Percentiles rank a stretch among this genome's conserved stretches.
phyloP scores from a whole-genome alignment of 257 asterid genomes.

The Jacaranda copaia region DNA sequence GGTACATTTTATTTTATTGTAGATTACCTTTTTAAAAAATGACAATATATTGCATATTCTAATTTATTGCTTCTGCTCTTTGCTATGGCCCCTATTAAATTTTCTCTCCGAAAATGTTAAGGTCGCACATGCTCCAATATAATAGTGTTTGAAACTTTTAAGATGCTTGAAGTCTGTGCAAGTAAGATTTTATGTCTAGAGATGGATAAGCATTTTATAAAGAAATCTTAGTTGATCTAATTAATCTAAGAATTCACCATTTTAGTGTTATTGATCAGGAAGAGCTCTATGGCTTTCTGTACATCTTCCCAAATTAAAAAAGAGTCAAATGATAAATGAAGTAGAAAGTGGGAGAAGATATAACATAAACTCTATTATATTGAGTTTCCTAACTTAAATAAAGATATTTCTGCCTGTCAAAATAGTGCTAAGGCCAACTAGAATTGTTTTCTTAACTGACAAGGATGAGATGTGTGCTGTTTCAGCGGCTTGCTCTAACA shows the following conservation, averaged over 20 bases:
- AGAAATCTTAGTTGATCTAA: background rate
- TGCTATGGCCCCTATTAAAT: background rate
- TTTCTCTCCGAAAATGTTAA: background rate
- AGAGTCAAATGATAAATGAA: background rate
- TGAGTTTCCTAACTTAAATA: background rate
- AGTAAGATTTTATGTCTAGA: background rate
- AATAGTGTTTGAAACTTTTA: background rate
- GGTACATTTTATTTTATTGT: conserved; percentile 24
- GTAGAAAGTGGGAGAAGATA: background rate
- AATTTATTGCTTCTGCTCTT: conserved; percentile 1
- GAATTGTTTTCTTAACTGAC: background rate
- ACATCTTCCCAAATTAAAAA: background rate
- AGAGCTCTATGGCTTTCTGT: conserved; percentile 1
- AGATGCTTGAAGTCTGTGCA: background rate
- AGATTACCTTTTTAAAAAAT: background rate
- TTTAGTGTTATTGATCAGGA: background rate
- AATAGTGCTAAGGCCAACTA: background rate
- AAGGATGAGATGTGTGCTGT: conserved; percentile 3
- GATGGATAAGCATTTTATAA: background rate
- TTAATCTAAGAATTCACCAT: conserved; percentile 1
- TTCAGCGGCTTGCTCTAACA: conserved; percentile 5
- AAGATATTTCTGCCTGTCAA: background rate
- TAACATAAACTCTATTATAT: background rate
- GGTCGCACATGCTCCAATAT: background rate
- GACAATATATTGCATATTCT: background rate